These are phyloP conservation scores for Torulaspora gathmanii DNA, from an alignment of 805 yeast species.

Conservation along the genomic window DNA sequence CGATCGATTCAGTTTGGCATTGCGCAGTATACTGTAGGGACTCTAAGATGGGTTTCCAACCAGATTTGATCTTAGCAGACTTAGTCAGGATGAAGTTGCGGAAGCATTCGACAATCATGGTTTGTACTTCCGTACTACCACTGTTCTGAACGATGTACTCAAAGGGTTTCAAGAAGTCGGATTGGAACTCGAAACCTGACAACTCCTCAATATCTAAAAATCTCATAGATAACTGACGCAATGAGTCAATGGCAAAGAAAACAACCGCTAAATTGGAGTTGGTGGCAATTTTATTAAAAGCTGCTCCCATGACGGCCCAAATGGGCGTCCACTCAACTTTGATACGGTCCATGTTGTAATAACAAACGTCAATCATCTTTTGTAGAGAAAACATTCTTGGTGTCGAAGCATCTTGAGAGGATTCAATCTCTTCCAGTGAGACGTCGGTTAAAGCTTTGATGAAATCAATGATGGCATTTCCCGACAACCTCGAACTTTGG, in stretches of 20 bases:
- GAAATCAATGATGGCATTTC: constrained; percentile 80
- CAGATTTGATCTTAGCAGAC: constrained; percentile 72
- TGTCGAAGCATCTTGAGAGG: constrained; percentile 71
- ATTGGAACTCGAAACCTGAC: constrained; percentile 92
- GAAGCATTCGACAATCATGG: constrained; percentile 85
- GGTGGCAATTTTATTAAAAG: constrained; percentile 81
- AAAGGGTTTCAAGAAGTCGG: constrained; percentile 88
- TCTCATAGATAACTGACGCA: constrained; percentile 87
- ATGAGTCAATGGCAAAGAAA: constrained; percentile 87
- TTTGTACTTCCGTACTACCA: constrained; percentile 65
- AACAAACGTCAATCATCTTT: constrained; percentile 94
- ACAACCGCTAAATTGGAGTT: constrained; percentile 71
- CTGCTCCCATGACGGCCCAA: constrained; percentile 90
- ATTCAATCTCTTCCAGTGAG: constrained; percentile 84
- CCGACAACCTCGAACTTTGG: constrained; percentile 71
- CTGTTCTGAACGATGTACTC: constrained; percentile 70
- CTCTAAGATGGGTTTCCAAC: constrained; percentile 88
- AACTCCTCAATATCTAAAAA: constrained; percentile 91
- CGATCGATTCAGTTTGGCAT: constrained; percentile 50
- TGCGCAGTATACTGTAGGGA: constrained; percentile 71
- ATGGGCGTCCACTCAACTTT: constrained; percentile 94
- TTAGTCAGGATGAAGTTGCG: constrained; percentile 78
- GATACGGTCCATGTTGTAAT: constrained; percentile 94
- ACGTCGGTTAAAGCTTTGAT: constrained; percentile 83
- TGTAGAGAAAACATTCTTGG: constrained; percentile 92